These are phyloP conservation scores for Endoconidiophora polonica DNA, from an alignment of 2,329 filamentous ascomycete species.

Conservation along the genomic window DNA sequence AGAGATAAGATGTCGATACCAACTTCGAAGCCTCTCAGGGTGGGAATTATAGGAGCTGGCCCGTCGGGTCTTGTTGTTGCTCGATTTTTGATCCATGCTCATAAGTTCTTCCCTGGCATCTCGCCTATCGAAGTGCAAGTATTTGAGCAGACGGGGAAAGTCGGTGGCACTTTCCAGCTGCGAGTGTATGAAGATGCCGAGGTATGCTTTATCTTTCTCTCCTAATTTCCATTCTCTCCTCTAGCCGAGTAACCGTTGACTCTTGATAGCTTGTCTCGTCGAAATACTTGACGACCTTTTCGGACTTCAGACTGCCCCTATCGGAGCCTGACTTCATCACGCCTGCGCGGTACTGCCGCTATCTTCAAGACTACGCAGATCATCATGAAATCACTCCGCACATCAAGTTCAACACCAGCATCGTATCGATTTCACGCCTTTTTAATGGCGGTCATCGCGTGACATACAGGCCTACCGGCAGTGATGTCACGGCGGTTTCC, in stretches of 20 bases:
- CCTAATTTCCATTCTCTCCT: background rate
- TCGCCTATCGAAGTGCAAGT: constrained; percentile 25
- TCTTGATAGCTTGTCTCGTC: constrained; percentile 28
- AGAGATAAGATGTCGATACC: too few relatives aligned
- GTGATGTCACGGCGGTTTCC: constrained; percentile 12
- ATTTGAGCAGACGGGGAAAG: constrained; percentile 27
- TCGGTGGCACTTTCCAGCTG: constrained; percentile 32
- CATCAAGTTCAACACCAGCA: constrained; percentile 20
- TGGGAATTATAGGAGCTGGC: constrained; percentile 28
- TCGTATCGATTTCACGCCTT: constrained; percentile 12
- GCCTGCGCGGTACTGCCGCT: constrained; percentile 24
- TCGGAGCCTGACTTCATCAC: constrained; percentile 29
- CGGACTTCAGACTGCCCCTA: constrained; percentile 27
- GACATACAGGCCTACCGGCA: background rate
- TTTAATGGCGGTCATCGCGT: background rate
- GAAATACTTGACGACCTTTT: constrained; percentile 33
- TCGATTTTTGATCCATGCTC: constrained; percentile 24
- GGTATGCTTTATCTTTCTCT: constrained; percentile 15
- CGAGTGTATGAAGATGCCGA: constrained; percentile 32
- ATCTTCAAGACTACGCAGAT: constrained; percentile 26
- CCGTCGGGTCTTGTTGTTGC: constrained; percentile 26
- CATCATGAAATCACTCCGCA: constrained; percentile 23
- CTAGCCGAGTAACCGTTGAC: background rate
- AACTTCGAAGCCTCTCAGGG: constrained; percentile 17
- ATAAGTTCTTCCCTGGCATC: constrained; percentile 21